Percentiles rank a stretch among this genome's conserved stretches.
These are phyloP conservation scores for Aquilaria sinensis DNA, from an alignment of 345 rosid genomes.

Conservation along the genomic window DNA sequence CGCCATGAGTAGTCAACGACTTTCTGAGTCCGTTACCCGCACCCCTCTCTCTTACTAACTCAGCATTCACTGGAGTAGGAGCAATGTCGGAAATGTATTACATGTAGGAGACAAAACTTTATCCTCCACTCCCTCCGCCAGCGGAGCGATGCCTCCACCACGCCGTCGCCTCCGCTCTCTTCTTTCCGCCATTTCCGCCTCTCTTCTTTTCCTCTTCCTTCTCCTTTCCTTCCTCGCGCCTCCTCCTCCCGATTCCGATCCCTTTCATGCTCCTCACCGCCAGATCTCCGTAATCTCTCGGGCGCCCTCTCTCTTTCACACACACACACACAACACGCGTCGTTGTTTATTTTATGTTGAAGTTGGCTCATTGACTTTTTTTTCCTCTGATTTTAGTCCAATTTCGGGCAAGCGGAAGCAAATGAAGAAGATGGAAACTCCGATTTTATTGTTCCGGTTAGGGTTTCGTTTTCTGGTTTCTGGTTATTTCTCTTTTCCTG, in stretches of 20 bases:
- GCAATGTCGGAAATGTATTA: too few relatives aligned
- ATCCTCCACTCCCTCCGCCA: background rate
- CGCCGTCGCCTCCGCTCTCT: conserved; percentile 67
- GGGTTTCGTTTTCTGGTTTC: conserved; percentile 22
- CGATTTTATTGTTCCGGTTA: conserved; percentile 64
- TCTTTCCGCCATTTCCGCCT: conserved; percentile 42
- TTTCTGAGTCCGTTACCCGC: too few relatives aligned
- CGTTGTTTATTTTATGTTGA: background rate
- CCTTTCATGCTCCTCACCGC: conserved; percentile 24
- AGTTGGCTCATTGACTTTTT: conserved; percentile 3
- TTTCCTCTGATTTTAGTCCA: conserved; percentile 13
- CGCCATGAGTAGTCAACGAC: too few relatives aligned
- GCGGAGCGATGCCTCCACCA: conserved; percentile 44
- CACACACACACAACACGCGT: background rate
- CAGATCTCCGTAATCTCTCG: conserved; percentile 27
- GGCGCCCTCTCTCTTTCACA: background rate
- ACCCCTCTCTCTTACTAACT: too few relatives aligned
- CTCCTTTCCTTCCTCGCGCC: conserved; percentile 69
- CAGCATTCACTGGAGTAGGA: too few relatives aligned
- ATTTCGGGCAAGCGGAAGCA: conserved; percentile 19
- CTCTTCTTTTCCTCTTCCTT: conserved; percentile 60
- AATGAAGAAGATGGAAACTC: conserved; percentile 15
- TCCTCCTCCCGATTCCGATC: conserved; percentile 52
- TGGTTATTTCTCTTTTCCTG: background rate
- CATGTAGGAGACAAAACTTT: too few relatives aligned